Base-by-base conservation (phyloP, 139 green algal genomes). In the Chlamydomonas incerta region DNA sequence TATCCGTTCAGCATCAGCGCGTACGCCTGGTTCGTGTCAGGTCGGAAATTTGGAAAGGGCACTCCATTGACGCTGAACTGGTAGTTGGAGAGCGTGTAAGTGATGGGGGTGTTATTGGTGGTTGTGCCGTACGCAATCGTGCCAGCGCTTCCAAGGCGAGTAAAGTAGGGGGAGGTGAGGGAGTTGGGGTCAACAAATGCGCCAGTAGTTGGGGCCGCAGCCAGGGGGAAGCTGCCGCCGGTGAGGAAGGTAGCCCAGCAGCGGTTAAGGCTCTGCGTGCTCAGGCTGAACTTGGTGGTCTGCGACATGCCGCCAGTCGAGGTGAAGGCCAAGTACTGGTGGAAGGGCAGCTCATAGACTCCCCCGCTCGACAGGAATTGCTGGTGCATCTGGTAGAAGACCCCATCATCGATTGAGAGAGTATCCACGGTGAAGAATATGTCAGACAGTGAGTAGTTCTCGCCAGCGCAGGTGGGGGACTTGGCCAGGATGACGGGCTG, bases 371-470 rank as follows among this genome's bases (percentile, higher is more conserved):
- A 31, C 15, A 75, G 35, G 37, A 75, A 75, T 2, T 55, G 21
- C 35, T 75, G 37, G 15, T 75, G 69, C 35, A 75, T 52, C 24
- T 58, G 35, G 69, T 75, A 75, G 26, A 58, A 75, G 13, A 55
- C 35, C 3, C 69, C 69, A 75, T 75, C 69, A 75, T 75, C 69
- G 26, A 75, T 75, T n/a, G 69, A 75, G 24, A 75, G 34, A 15
- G 37, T 58, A 31, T 75, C 69, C 15, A 75, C 35, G 21, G 69
- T 58, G 24, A 75, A 75, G 35, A 75, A 75, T 35, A 75, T 75
- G 24, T 55, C 37, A 57, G 17, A 33, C 23, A 75, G 69, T 15
- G 69, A 18, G 26, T 75, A 75, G 24, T 15, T 57, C 13, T n/a
- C 37, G 26, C 69, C 69, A 21, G 69, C 24, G 23, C 37, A n/a